A percentile compares a stretch with the other conserved stretches of the same genome.
These are phyloP conservation scores for Phytophthora boehmeriae DNA, from an alignment of 352 stramenopile species.

Conservation along the genomic window DNA sequence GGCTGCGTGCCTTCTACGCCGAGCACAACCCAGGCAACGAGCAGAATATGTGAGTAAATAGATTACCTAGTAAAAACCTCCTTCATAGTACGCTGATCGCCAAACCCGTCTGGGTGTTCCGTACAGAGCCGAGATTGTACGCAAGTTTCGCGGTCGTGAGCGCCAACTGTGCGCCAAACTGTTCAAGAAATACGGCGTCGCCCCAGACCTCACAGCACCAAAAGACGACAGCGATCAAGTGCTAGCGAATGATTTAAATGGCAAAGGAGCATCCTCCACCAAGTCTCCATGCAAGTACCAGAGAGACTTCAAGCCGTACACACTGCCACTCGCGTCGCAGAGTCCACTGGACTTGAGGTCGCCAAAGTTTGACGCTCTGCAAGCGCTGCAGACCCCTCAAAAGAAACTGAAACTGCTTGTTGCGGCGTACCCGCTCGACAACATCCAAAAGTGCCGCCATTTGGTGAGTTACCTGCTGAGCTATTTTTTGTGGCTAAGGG, in stretches of 20 bases:
- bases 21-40: conserved; percentile 76
- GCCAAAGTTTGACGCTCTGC: conserved; percentile 54
- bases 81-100: not conserved
- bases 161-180: conserved; percentile 69
- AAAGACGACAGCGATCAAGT: not conserved
- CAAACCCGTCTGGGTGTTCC: not conserved
- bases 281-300: conserved; percentile 36
- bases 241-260: not conserved
- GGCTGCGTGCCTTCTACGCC: conserved; percentile 75
- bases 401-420: conserved; percentile 34
- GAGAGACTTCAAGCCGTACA: conserved; percentile 36
- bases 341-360: conserved; percentile 60
- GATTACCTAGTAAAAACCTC: not conserved
- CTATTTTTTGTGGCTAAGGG: not conserved
- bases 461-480: conserved; percentile 41
- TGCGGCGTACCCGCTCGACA: conserved; percentile 75
- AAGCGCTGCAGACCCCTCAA: conserved; percentile 42
- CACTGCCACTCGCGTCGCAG: conserved; percentile 7
- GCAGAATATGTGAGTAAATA: conserved; percentile 73
- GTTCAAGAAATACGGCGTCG: conserved; percentile 78
- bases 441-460: conserved; percentile 86
- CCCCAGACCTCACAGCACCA: conserved; percentile 36
- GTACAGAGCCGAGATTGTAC: conserved; percentile 71
- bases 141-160: conserved; percentile 71
- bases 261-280: too few species aligned